These are phyloP conservation scores for Globisporangium perplexum DNA, from an alignment of 352 stramenopile genomes.

Conservation along the genomic window DNA sequence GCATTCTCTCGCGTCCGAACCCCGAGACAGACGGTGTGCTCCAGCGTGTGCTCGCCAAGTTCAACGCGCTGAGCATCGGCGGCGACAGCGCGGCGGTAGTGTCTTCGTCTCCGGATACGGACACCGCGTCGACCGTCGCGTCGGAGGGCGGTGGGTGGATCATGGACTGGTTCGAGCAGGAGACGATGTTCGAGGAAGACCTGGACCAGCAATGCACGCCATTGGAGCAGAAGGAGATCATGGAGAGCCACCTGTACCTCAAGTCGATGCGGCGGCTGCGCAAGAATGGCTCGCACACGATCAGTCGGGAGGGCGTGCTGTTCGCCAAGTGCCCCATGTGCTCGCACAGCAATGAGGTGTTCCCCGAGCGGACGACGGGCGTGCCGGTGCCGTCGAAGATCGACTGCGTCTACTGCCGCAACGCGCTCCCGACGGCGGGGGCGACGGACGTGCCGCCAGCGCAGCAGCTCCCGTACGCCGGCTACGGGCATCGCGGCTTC, in stretches of 20 bases:
- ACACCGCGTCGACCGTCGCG: not conserved
- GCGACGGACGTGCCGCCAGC: conserved; percentile 20
- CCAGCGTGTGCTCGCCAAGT: conserved; percentile 38
- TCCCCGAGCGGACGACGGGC: conserved; percentile 43
- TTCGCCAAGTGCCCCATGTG: conserved; percentile 55
- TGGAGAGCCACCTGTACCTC: conserved; percentile 61
- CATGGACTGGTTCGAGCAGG: conserved; percentile 85
- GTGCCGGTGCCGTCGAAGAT: conserved; percentile 55
- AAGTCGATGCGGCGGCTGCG: conserved; percentile 59
- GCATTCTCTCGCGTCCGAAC: not conserved
- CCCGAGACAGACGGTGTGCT: conserved; percentile 52
- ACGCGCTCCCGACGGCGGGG: conserved; percentile 28
- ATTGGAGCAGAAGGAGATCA: conserved; percentile 66
- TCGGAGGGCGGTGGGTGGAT: conserved; percentile 28
- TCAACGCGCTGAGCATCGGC: conserved; percentile 14
- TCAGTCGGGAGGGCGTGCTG: conserved; percentile 44
- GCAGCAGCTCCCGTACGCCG: conserved; percentile 10
- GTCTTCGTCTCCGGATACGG: conserved; percentile 1
- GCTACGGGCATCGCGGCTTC: not conserved
- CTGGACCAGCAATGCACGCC: conserved; percentile 71
- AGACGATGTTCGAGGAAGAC: conserved; percentile 89
- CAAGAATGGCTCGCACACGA: conserved; percentile 21
- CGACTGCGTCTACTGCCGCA: conserved; percentile 65
- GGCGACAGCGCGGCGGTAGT: not conserved
- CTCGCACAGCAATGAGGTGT: conserved; percentile 55